Conservation (phyloP, 2,329 filamentous ascomycete genomes). For the Aspergillus pseudonomiae region DNA sequence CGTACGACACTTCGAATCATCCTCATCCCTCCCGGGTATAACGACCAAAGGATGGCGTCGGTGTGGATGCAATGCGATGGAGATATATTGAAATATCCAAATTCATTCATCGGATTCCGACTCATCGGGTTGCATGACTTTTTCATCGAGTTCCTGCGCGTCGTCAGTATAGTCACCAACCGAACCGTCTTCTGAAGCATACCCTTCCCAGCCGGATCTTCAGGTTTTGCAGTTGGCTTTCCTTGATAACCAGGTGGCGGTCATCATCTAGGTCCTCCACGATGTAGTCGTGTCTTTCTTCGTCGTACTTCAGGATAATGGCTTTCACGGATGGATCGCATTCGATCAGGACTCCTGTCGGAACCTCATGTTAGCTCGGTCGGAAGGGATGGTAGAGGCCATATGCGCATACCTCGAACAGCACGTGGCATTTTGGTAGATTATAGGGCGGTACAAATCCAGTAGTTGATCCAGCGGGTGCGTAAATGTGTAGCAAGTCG, state of each 20-base stretch:
- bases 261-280: constrained; percentile 53
- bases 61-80: neutral
- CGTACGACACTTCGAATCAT: neutral
- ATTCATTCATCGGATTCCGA: constrained; percentile 45
- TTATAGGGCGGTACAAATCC: neutral
- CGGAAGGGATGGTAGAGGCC: neutral
- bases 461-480: neutral
- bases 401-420: constrained; percentile 38
- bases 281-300: constrained; percentile 51
- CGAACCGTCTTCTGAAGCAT: constrained; percentile 10
- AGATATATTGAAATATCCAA: neutral
- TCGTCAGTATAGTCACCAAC: constrained; percentile 1
- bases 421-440: constrained; percentile 43
- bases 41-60: neutral
- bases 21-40: neutral
- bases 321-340: constrained; percentile 54
- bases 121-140: constrained; percentile 51
- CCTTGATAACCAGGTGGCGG: constrained; percentile 49
- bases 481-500: neutral
- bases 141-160: constrained; percentile 51
- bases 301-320: constrained; percentile 53
- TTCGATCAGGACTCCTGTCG: constrained; percentile 49
- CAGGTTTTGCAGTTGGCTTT: constrained; percentile 47
- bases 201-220: constrained; percentile 48
- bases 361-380: constrained; percentile 6